Conservation (phyloP, 768 basidiomycete genomes). For the Lentinula boryana region DNA sequence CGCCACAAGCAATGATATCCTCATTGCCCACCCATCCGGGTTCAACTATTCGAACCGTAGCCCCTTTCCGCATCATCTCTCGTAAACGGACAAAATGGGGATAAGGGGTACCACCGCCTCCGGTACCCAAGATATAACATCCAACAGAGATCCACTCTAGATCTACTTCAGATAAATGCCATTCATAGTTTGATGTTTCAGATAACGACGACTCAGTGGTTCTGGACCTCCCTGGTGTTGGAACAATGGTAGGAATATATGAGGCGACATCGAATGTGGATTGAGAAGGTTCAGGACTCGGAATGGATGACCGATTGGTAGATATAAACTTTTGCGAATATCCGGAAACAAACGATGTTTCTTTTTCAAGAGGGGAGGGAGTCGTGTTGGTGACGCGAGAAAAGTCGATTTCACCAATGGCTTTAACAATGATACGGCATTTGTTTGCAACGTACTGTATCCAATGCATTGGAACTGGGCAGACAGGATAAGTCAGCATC, state of each 20-base stretch:
- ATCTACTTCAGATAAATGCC: constrained; percentile 31
- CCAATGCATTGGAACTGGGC: background rate
- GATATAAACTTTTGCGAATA: background rate
- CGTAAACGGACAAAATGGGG: constrained; percentile 37
- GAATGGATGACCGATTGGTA: too few relatives aligned
- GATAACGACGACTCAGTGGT: background rate
- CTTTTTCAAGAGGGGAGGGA: background rate
- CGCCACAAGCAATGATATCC: constrained; percentile 32
- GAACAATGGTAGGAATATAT: constrained; percentile 5
- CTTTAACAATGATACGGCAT: constrained; percentile 47
- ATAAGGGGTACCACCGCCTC: constrained; percentile 49
- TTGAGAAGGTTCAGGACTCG: background rate
- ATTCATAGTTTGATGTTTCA: constrained; percentile 16
- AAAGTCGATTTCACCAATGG: constrained; percentile 39
- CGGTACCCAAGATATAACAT: constrained; percentile 48
- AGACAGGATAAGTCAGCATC: background rate
- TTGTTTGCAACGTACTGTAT: constrained; percentile 33
- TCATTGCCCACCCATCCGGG: constrained; percentile 29
- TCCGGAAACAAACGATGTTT: background rate
- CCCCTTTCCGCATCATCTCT: constrained; percentile 37
- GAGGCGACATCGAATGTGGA: background rate
- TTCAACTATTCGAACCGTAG: constrained; percentile 32
- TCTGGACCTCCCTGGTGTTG: background rate
- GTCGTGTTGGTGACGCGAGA: constrained; percentile 6
- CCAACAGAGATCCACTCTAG: constrained; percentile 49